These are phyloP conservation scores for Penicillium pancosmium DNA, from an alignment of 495 filamentous ascomycete species.

Conservation along the genomic window DNA sequence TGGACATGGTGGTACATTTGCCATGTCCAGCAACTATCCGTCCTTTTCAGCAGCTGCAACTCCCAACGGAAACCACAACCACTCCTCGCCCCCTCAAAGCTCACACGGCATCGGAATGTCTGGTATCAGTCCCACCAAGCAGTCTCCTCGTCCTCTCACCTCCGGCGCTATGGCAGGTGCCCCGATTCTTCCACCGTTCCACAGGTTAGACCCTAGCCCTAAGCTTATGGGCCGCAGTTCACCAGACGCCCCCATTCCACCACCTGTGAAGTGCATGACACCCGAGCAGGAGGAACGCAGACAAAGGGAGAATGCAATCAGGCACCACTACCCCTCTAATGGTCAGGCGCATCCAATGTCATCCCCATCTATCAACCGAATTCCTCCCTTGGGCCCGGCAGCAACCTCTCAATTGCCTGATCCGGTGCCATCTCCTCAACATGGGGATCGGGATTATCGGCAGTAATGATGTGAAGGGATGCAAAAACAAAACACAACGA, in stretches of 20 bases:
- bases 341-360: conserved; percentile 35
- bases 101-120: conserved; percentile 59
- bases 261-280: conserved; percentile 51
- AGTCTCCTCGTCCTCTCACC: conserved; percentile 56
- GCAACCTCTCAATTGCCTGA: conserved; percentile 32
- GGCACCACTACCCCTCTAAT: conserved; percentile 25
- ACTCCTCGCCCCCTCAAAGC: conserved; percentile 47
- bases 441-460: conserved; percentile 16
- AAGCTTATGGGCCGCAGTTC: conserved; percentile 54
- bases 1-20: conserved; percentile 23
- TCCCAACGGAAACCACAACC: conserved; percentile 32
- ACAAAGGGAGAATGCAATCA: conserved; percentile 42
- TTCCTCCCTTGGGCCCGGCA: conserved; percentile 39
- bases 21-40: conserved; percentile 32
- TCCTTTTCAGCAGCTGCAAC: conserved; percentile 38
- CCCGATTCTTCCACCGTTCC: conserved; percentile 52
- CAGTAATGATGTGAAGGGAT: conserved; percentile 14
- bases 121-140: conserved; percentile 78
- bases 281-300: conserved; percentile 51
- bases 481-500: neutral
- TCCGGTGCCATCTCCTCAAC: conserved; percentile 27
- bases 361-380: conserved; percentile 43
- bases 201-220: conserved; percentile 51
- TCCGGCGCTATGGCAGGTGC: conserved; percentile 48
- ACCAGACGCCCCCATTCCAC: conserved; percentile 48